Evolutionary conservation across 2,329 filamentous ascomycete genomes (phyloP), one percentile per base, ranked within the genome.

Genomic region (Xylaria sp.): DNA sequence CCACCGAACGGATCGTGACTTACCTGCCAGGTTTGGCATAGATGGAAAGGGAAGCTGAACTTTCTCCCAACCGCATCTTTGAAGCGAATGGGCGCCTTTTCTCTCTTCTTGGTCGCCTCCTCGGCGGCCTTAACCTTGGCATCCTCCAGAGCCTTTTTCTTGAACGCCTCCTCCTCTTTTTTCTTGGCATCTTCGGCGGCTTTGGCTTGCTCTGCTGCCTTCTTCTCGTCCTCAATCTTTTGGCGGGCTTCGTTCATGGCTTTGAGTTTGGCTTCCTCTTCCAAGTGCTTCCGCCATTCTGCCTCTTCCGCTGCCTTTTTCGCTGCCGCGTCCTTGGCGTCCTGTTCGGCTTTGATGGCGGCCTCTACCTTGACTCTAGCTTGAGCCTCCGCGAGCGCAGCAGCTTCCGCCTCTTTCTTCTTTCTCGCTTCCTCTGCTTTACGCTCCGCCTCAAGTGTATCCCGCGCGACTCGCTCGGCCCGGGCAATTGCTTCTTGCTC

Each of bases 21-120:
- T 84, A 92, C 90, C 76, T 80, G 77, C 91, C 91, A 95, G 2
- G 87, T 94, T 66, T 86, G 85, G 72, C 92, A 96, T 24, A 95
- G 72, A 59, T 92, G 85, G 74, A 88, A 96, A 1, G 92, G 92
- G 67, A 97, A 96, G 73, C 86, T 94, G 71, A 95, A 97, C 72
- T 95, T 96, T 62, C 92, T 83, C 26, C 91, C 90, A 16, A 97
- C 86, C 1, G 92, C 92, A 69, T 97, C 92, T 73, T 95, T 95
- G 76, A 96, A 96, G 63, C 87, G 88, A 70, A 96, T 90, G 2
- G 90, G 90, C 40, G 86, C 79, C 71, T 91, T 89, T 39, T 87
- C 82, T 56, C 81, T 72, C 61, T 78, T 77, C 59, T 72, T 73
- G 13, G 66, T 68, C 1, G 72, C 75, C 57, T 78, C 77, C 38